phyloP scores from a whole-genome alignment of 495 filamentous ascomycete species.

The Trypethelium eluteriae region DNA sequence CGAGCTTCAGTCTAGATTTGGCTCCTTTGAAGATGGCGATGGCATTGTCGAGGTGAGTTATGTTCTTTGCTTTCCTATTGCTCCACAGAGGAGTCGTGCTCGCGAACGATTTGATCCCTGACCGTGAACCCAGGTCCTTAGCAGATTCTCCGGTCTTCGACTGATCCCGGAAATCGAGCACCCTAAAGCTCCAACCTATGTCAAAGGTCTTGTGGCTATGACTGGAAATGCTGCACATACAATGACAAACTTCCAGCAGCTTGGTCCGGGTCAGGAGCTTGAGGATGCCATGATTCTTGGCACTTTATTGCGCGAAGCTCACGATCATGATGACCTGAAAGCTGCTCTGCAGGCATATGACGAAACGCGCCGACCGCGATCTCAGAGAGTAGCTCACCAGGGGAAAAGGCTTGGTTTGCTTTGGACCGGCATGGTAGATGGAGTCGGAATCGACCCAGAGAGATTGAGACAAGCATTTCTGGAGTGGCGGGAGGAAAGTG shows the following conservation, averaged over 20 bases:
- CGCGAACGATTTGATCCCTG: background rate
- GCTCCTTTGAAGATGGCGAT: slow-evolving; percentile 9
- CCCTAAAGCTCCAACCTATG: slow-evolving; percentile 10
- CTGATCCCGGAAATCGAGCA: slow-evolving; percentile 15
- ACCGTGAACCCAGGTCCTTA: slow-evolving; percentile 1
- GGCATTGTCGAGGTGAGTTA: slow-evolving; percentile 11
- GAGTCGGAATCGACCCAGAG: slow-evolving; percentile 10
- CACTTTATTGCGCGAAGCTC: background rate
- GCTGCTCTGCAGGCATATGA: slow-evolving; percentile 13
- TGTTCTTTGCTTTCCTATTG: background rate
- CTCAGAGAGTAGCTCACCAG: background rate
- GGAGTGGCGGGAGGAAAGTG: slow-evolving; percentile 4
- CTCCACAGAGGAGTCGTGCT: background rate
- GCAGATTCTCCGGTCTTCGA: slow-evolving; percentile 12
- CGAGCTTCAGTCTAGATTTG: slow-evolving; percentile 8
- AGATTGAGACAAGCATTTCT: slow-evolving; percentile 4
- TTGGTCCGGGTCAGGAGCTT: slow-evolving; percentile 14
- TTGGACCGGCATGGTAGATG: slow-evolving; percentile 12
- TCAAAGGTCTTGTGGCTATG: slow-evolving; percentile 14
- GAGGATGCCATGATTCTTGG: slow-evolving; percentile 13
- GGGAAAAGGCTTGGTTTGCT: slow-evolving; percentile 12
- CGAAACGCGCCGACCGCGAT: slow-evolving; percentile 10
- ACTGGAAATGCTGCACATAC: slow-evolving; percentile 14
- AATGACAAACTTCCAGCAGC: slow-evolving; percentile 15
- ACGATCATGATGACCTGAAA: background rate